A percentile compares a stretch with the other conserved stretches of the same genome.
Conservation (phyloP, 768 basidiomycete genomes). For the Austroboletus eburneus region DNA sequence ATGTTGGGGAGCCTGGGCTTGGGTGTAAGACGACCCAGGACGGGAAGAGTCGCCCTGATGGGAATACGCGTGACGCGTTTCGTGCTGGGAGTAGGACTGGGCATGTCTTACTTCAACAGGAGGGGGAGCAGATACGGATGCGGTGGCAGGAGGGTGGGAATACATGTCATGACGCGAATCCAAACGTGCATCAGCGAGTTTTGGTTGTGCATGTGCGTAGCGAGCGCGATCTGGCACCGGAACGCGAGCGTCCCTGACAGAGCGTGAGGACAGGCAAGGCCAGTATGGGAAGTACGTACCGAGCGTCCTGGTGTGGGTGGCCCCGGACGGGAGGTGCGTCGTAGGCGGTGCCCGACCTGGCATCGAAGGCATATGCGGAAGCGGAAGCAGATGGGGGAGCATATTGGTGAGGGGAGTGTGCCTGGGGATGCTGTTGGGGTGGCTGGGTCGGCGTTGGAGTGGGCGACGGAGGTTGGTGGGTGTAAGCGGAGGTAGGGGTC, state of each 20-base stretch:
- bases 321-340: conserved; percentile 17
- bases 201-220: conserved; percentile 16
- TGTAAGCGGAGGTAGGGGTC: conserved; percentile 27
- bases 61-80: conserved; percentile 16
- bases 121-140: conserved; percentile 14
- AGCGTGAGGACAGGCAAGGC: neutral
- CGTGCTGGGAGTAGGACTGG: conserved; percentile 21
- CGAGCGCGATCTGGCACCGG: conserved; percentile 20
- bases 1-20: conserved; percentile 10
- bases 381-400: conserved; percentile 18
- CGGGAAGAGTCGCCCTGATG: conserved; percentile 20
- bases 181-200: conserved; percentile 19
- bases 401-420: conserved; percentile 20
- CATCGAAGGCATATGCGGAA: conserved; percentile 20
- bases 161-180: conserved; percentile 27
- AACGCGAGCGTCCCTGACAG: conserved; percentile 21
- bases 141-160: conserved; percentile 9
- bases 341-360: conserved; percentile 15
- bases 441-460: conserved; percentile 29
- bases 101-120: conserved; percentile 19
- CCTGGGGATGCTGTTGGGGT: conserved; percentile 17
- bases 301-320: conserved; percentile 19
- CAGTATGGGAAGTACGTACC: conserved; percentile 14
- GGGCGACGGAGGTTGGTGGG: conserved; percentile 26
- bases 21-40: conserved; percentile 19